Evolutionary conservation across 2,329 filamentous ascomycete species (phyloP).

Genomic region (Aspergillus sp.): DNA sequence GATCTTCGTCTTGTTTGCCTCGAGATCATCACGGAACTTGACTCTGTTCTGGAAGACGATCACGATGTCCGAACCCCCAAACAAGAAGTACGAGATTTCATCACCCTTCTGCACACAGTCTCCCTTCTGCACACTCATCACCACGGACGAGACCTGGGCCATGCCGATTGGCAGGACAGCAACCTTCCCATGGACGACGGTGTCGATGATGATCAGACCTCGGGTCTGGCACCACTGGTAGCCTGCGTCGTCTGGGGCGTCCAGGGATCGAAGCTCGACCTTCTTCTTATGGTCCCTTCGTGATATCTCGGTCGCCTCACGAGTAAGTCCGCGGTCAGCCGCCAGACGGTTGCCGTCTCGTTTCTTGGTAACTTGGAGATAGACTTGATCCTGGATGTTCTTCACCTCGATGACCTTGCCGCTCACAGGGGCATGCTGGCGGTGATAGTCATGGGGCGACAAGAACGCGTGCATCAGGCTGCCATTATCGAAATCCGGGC

Average conservation of each 20-base stretch:
- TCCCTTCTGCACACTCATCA: constrained; percentile 25
- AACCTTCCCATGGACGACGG: constrained; percentile 31
- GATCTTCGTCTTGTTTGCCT: too few relatives aligned
- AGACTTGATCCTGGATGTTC: constrained; percentile 2
- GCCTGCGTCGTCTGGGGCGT: constrained; percentile 36
- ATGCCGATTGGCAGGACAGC: constrained; percentile 48
- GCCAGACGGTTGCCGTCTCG: background rate
- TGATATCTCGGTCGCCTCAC: too few relatives aligned
- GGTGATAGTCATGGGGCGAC: constrained; percentile 11
- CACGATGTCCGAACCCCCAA: constrained; percentile 47
- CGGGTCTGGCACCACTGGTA: constrained; percentile 45
- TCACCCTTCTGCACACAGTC: constrained; percentile 40
- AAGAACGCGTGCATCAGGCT: constrained; percentile 10
- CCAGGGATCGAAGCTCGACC: background rate
- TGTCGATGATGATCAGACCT: constrained; percentile 36
- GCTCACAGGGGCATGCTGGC: constrained; percentile 5
- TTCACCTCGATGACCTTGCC: constrained; percentile 5
- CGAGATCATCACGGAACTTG: background rate
- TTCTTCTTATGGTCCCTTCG: too few relatives aligned
- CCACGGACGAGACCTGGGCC: constrained; percentile 46
- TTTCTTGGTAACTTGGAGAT: background rate
- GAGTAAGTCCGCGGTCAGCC: constrained; percentile 1
- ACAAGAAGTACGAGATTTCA: constrained; percentile 45
- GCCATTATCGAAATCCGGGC: background rate
- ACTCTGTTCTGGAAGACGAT: constrained; percentile 38